A percentile compares a stretch with the other conserved stretches of the same genome.
phyloP scores from a whole-genome alignment of 306 rosid species.

The Acacia acuminata region DNA sequence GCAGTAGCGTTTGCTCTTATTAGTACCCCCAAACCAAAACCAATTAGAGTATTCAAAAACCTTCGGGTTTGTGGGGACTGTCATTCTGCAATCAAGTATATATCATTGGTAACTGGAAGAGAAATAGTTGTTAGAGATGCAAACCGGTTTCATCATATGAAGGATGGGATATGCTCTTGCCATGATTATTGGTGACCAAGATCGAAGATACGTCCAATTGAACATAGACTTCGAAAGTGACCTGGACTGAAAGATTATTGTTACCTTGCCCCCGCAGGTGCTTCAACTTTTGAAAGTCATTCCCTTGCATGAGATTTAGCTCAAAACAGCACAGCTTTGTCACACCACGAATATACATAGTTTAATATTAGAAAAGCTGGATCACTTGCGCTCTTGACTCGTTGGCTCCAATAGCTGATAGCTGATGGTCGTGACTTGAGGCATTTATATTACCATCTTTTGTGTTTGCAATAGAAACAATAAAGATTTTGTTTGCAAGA shows the following conservation, averaged over 20 bases:
- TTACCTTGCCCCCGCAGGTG: not conserved
- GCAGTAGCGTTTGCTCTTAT: slow-evolving; percentile 70
- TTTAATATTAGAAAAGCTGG: not conserved
- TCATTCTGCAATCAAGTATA: slow-evolving; percentile 59
- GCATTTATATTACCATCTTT: not conserved
- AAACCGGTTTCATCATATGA: slow-evolving; percentile 66
- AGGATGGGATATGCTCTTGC: slow-evolving; percentile 67
- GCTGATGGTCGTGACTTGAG: not conserved
- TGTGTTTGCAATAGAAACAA: not conserved
- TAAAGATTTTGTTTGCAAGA: not conserved
- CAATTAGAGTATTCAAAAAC: slow-evolving; percentile 64
- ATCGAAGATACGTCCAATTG: not conserved
- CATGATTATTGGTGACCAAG: slow-evolving; percentile 61
- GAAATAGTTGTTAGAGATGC: slow-evolving; percentile 67
- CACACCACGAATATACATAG: not conserved
- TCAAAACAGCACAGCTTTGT: not conserved
- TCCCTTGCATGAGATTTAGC: not conserved
- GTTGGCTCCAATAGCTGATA: not conserved
- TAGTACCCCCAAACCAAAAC: slow-evolving; percentile 44
- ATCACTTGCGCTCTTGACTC: not conserved
- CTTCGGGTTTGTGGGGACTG: slow-evolving; percentile 68
- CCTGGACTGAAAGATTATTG: not conserved
- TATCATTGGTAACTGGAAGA: slow-evolving; percentile 57
- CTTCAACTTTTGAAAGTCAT: not conserved
- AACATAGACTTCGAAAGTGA: not conserved